Base-by-base conservation (phyloP, 176 grass and related monocot species). In the Eragrostis curvula region DNA sequence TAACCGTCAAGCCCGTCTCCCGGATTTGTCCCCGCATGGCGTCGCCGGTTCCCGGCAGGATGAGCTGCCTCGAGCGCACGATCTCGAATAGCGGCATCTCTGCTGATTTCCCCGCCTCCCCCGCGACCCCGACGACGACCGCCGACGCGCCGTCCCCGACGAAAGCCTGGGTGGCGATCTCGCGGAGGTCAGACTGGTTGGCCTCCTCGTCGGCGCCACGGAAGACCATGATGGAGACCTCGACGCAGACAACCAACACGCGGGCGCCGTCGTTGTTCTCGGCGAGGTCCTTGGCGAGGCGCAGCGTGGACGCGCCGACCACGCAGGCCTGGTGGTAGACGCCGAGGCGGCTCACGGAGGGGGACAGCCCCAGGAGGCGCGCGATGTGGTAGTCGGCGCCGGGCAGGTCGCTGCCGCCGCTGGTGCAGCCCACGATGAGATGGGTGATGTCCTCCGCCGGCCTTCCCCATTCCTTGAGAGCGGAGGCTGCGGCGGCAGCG, bases 111-210 rank as follows among this genome's bases (percentile, higher is more conserved):
- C n/a, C n/a, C n/a, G n/a, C n/a, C n/a, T n/a, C n/a, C n/a, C n/a
- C 32, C 16, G 80, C 78, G 3, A n/a, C n/a, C n/a, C 80, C 86
- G 20, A 83, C 80, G 44, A 88, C 50, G 44, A 88, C 20, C 41
- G 86, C 80, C 45, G 85, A 80, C 24, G 85, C 71, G 7, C 85
- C 85, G n/a, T 88, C 85, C 20, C 63, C 85, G 23, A 88, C 63
- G 17, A 88, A 63, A 2, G 85, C 70, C 82, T 88, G 86, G 1
- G 32, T 32, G 18, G 64, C 52, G 23, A 88, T n/a, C n/a, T n/a
- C n/a, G n/a, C n/a, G n/a, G n/a, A n/a, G n/a, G n/a, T n/a, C n/a
- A n/a, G 27, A 42, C 55, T 77, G 46, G 62, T 83, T 79, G 9
- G 63, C 32, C 32, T 36, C 32, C 32, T 36, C 25, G 16, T 83